Conservation (phyloP, 148 eudicot genomes). For the Dysphania ambrosioides region DNA sequence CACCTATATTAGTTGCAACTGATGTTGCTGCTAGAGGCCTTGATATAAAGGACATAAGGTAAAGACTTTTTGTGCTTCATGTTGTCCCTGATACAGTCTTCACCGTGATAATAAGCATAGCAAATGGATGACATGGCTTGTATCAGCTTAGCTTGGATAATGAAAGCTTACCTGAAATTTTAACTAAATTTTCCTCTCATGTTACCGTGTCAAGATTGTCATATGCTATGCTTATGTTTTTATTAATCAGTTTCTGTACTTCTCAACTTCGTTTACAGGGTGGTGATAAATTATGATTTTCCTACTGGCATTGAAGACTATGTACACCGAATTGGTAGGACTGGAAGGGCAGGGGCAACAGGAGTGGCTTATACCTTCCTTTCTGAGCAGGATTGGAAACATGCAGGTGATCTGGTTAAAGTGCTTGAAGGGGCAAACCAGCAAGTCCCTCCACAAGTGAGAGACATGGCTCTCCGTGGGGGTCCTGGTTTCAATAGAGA, state of each 20-base stretch:
- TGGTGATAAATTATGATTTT: constrained; percentile 90
- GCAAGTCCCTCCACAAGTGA: constrained; percentile 72
- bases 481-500: constrained; percentile 58
- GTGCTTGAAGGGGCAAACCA: constrained; percentile 93
- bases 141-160: not conserved
- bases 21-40: constrained; percentile 99
- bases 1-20: constrained; percentile 88
- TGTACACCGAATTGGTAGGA: constrained; percentile 96
- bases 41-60: constrained; percentile 93
- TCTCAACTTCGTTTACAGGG: constrained; percentile 42
- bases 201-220: not conserved
- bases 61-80: constrained; percentile 1
- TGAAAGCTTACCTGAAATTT: not conserved
- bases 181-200: not conserved
- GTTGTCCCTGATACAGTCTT: not conserved
- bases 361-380: constrained; percentile 87
- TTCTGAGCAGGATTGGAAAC: constrained; percentile 96
- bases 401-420: constrained; percentile 74
- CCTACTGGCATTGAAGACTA: constrained; percentile 97
- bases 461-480: constrained; percentile 81
- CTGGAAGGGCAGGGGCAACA: constrained; percentile 97
- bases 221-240: not conserved
- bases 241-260: not conserved
- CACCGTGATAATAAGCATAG: not conserved
- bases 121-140: not conserved